A percentile compares a stretch with the other conserved stretches of the same genome.
Conservation (phyloP, 116 monocot genomes). For the Trichopus zeylanicus region DNA sequence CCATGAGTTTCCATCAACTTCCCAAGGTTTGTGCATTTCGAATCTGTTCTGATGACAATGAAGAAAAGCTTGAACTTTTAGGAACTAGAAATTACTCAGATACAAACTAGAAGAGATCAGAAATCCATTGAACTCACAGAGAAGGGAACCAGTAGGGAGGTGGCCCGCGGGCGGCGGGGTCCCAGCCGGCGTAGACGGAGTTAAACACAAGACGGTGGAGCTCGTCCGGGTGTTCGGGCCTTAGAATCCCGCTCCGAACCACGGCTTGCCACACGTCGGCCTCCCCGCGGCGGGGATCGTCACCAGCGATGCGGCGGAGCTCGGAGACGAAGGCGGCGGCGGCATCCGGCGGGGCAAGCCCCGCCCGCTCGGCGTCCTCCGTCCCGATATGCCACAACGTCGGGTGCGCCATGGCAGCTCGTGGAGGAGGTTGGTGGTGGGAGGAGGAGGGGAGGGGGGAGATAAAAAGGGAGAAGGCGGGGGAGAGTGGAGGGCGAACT, state of each 20-base stretch:
- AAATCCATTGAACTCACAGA: slow-evolving; percentile 22
- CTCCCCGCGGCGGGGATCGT: slow-evolving; percentile 18
- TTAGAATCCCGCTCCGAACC: slow-evolving; percentile 25
- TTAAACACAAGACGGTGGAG: slow-evolving; percentile 88
- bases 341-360: neutral
- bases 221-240: slow-evolving; percentile 58
- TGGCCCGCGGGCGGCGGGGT: slow-evolving; percentile 46
- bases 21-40: slow-evolving; percentile 70
- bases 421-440: no score
- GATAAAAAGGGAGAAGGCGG: no score
- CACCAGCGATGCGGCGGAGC: slow-evolving; percentile 14
- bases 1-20: slow-evolving; percentile 80
- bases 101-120: no score
- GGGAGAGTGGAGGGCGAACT: no score
- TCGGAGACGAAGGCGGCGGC: slow-evolving; percentile 14
- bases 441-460: no score
- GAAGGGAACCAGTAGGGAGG: slow-evolving; percentile 90
- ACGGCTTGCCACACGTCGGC: slow-evolving; percentile 45
- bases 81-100: no score
- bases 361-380: slow-evolving; percentile 42
- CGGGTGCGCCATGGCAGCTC: no score
- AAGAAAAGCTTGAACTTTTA: neutral
- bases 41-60: slow-evolving; percentile 26
- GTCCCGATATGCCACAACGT: slow-evolving; percentile 38
- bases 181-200: slow-evolving; percentile 70